A percentile compares a stretch with the other conserved stretches of the same genome.
These are phyloP conservation scores for Cordyceps cicadae DNA, from an alignment of 2,329 filamentous ascomycete genomes.

Conservation along the genomic window DNA sequence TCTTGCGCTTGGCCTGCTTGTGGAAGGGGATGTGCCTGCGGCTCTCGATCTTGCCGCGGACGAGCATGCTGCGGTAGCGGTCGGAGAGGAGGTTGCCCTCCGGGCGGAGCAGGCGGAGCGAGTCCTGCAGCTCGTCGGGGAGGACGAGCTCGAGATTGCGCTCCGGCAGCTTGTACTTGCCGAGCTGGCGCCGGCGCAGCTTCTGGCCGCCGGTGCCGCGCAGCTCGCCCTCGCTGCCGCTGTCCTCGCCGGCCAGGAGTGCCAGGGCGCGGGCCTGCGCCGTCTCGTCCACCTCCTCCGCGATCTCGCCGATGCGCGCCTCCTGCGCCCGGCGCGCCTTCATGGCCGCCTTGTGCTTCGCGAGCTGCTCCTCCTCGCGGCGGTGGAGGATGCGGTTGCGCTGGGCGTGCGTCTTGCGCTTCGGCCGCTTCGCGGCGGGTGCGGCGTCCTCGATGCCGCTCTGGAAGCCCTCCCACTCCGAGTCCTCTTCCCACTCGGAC, in stretches of 20 bases:
- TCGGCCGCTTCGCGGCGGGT: slow-evolving; percentile 57
- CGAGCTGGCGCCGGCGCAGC: slow-evolving; percentile 64
- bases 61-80: slow-evolving; percentile 77
- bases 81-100: slow-evolving; percentile 95
- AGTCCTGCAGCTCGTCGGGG: slow-evolving; percentile 74
- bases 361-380: slow-evolving; percentile 75
- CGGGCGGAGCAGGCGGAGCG: slow-evolving; percentile 74
- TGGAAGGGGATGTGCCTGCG: slow-evolving; percentile 70
- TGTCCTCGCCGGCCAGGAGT: slow-evolving; percentile 27
- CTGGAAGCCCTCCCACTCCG: slow-evolving; percentile 83
- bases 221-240: slow-evolving; percentile 51
- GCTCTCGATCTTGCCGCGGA: slow-evolving; percentile 82
- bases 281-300: slow-evolving; percentile 50
- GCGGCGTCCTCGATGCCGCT: slow-evolving; percentile 63
- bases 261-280: slow-evolving; percentile 41
- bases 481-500: slow-evolving; percentile 75
- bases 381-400: slow-evolving; percentile 81
- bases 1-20: slow-evolving; percentile 72
- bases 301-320: slow-evolving; percentile 55
- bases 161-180: slow-evolving; percentile 65
- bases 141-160: slow-evolving; percentile 74
- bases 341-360: slow-evolving; percentile 66
- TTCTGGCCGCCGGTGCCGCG: slow-evolving; percentile 26
- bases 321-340: slow-evolving; percentile 66
- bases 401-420: slow-evolving; percentile 78